Conservation (phyloP, 495 filamentous ascomycete genomes). For the Glonium stellatum region DNA sequence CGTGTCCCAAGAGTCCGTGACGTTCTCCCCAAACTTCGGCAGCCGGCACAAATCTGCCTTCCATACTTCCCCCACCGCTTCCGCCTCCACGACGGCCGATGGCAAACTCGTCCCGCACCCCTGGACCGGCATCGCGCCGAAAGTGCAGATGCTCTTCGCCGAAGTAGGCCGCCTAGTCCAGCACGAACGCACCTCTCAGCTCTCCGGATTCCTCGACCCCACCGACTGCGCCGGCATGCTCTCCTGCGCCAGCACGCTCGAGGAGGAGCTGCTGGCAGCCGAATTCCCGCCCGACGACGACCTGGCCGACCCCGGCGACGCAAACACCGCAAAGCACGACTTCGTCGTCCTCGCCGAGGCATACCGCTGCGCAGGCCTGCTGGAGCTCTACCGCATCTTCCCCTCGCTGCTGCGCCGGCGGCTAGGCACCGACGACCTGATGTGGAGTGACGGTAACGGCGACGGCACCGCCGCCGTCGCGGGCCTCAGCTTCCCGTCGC, state of each 20-base stretch:
- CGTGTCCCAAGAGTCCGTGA: slow-evolving; percentile 40
- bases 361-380: slow-evolving; percentile 48
- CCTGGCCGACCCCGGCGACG: slow-evolving; percentile 48
- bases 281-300: slow-evolving; percentile 45
- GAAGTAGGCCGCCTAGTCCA: slow-evolving; percentile 50
- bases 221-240: slow-evolving; percentile 35
- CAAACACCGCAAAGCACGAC: slow-evolving; percentile 51
- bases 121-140: slow-evolving; percentile 53
- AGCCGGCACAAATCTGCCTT: slow-evolving; percentile 28
- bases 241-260: slow-evolving; percentile 42
- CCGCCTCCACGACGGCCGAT: slow-evolving; percentile 15
- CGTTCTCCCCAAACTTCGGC: slow-evolving; percentile 31
- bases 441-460: slow-evolving; percentile 11
- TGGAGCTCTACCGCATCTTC: slow-evolving; percentile 51
- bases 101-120: slow-evolving; percentile 43
- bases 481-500: slow-evolving; percentile 20
- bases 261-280: slow-evolving; percentile 46
- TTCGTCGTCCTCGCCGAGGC: slow-evolving; percentile 52
- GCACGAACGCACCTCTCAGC: slow-evolving; percentile 38
- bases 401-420: slow-evolving; percentile 45
- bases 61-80: neutral
- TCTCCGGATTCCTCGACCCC: slow-evolving; percentile 10
- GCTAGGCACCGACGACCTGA: slow-evolving; percentile 31
- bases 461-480: no score
- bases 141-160: slow-evolving; percentile 48